phyloP scores from a whole-genome alignment of 352 stramenopile genomes.

The Phytophthora sojae region DNA sequence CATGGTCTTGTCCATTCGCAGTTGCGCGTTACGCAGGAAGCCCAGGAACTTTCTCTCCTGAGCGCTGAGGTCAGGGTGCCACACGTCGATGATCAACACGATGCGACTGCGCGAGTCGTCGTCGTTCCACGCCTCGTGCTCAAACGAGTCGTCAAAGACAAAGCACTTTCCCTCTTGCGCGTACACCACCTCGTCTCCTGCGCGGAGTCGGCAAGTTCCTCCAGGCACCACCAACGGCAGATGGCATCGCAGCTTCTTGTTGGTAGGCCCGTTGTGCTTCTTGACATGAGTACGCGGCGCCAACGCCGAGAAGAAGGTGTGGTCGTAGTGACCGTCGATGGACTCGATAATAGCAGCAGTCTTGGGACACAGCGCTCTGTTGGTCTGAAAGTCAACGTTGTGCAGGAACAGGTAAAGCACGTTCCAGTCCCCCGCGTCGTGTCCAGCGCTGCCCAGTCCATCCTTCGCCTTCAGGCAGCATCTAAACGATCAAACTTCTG shows the following conservation, averaged over 20 bases:
- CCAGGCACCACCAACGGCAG: constrained; percentile 86
- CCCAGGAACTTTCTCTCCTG: constrained; percentile 92
- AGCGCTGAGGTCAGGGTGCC: constrained; percentile 93
- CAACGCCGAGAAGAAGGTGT: constrained; percentile 90
- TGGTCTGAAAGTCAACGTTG: constrained; percentile 83
- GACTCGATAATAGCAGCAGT: constrained; percentile 68
- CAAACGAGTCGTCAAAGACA: constrained; percentile 98
- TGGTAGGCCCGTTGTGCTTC: constrained; percentile 89
- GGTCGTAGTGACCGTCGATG: constrained; percentile 74
- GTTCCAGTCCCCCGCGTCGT: constrained; percentile 89
- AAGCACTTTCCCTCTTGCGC: constrained; percentile 93
- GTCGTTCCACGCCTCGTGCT: constrained; percentile 99
- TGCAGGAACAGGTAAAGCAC: constrained; percentile 91
- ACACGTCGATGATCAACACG: constrained; percentile 95
- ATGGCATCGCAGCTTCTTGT: constrained; percentile 93
- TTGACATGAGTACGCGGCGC: constrained; percentile 81
- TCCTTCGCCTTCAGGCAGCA: constrained; percentile 54
- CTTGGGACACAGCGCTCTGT: constrained; percentile 70
- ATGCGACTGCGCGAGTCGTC: constrained; percentile 85
- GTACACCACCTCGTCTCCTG: constrained; percentile 68
- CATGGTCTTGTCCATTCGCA: constrained; percentile 66
- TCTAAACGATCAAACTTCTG: neutral
- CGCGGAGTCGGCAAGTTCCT: constrained; percentile 67
- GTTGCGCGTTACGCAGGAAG: constrained; percentile 74
- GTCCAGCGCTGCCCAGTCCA: constrained; percentile 74